These are phyloP conservation scores for Clavariopsis aquatica DNA, from an alignment of 495 filamentous ascomycete species.

Conservation along the genomic window DNA sequence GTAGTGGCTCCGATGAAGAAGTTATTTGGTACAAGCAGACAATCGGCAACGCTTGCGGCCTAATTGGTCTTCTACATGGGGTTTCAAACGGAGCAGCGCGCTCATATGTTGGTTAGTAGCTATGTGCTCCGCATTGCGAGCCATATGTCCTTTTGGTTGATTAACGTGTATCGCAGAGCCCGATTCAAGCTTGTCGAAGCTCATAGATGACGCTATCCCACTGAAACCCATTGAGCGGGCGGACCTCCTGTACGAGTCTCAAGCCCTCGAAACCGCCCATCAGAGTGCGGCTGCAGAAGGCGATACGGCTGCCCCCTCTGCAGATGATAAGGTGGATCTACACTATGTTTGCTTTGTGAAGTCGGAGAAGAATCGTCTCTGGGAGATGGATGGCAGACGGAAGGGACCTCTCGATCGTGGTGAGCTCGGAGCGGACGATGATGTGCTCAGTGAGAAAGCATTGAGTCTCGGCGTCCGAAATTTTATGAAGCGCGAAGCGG, in stretches of 20 bases:
- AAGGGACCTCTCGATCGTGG: conserved; percentile 77
- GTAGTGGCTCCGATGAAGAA: conserved; percentile 54
- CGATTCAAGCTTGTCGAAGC: conserved; percentile 35
- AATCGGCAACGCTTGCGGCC: conserved; percentile 64
- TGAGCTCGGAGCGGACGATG: conserved; percentile 59
- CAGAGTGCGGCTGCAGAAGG: conserved; percentile 42
- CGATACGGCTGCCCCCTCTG: conserved; percentile 45
- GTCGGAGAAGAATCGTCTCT: conserved; percentile 45
- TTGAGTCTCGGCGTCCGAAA: conserved; percentile 61
- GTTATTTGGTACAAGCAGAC: conserved; percentile 67
- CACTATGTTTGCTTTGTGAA: conserved; percentile 52
- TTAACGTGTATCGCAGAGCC: conserved; percentile 29
- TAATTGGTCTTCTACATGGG: conserved; percentile 63
- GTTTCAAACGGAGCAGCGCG: conserved; percentile 55
- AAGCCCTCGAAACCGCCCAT: conserved; percentile 48
- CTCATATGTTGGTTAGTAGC: conserved; percentile 46
- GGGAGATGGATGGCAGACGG: conserved; percentile 51
- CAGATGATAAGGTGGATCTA: conserved; percentile 45
- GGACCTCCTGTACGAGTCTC: conserved; percentile 45
- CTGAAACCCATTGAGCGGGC: conserved; percentile 47
- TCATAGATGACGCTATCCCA: conserved; percentile 47
- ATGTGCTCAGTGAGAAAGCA: conserved; percentile 68
- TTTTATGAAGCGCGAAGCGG: conserved; percentile 56
- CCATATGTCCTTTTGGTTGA: conserved; percentile 10
- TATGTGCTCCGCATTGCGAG: not conserved